Evolutionary conservation across 2,329 filamentous ascomycete species (phyloP).

Genomic region (Zymoseptoria pseudotritici): DNA sequence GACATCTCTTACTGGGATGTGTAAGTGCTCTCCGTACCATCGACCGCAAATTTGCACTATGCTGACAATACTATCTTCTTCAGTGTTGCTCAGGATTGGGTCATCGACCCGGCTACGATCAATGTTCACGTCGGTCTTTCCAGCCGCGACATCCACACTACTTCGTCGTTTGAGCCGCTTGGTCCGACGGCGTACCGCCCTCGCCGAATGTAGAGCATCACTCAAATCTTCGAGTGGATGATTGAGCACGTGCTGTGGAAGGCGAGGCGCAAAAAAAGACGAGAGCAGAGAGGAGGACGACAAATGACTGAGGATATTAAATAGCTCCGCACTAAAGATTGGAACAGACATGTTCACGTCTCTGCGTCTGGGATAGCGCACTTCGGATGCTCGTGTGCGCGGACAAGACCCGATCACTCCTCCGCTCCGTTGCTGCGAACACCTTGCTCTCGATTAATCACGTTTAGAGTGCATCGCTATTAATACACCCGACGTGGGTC

Average conservation of each 20-base stretch:
- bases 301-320: too few species aligned
- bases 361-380: too few species aligned
- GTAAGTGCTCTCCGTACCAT: constrained; percentile 36
- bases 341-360: too few species aligned
- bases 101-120: constrained; percentile 16
- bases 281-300: too few species aligned
- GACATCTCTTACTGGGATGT: constrained; percentile 19
- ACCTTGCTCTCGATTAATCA: background rate
- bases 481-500: background rate
- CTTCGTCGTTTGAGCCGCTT: constrained; percentile 11
- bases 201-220: background rate
- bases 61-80: constrained; percentile 33
- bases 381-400: background rate
- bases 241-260: too few species aligned
- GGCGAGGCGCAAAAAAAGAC: too few species aligned
- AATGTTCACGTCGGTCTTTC: constrained; percentile 15
- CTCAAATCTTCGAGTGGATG: too few species aligned
- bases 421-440: background rate
- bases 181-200: constrained; percentile 3
- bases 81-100: constrained; percentile 15
- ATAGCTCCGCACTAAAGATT: too few species aligned
- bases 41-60: background rate
- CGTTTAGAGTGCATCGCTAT: background rate
- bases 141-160: constrained; percentile 20
- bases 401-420: too few species aligned